Percentiles rank a stretch among this genome's conserved stretches.
phyloP scores from a whole-genome alignment of 2,329 filamentous ascomycete species.

The Cryphonectria naterciae region DNA sequence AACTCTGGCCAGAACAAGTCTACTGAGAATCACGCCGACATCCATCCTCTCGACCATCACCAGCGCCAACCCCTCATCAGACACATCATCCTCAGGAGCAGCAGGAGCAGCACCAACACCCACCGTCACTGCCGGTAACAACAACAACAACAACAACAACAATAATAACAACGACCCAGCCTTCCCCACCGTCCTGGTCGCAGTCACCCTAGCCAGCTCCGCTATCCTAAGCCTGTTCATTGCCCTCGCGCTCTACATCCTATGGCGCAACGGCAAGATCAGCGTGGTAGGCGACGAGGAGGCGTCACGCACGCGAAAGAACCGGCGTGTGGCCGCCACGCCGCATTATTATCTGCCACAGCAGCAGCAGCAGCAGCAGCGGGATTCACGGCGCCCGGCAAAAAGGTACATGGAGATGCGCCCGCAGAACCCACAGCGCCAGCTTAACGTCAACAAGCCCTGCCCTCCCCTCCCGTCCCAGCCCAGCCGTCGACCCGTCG shows the following conservation, averaged over 20 bases:
- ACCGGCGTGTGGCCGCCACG: background rate
- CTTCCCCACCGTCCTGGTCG: constrained; percentile 15
- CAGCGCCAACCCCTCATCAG: background rate
- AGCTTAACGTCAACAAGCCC: background rate
- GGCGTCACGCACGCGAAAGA: background rate
- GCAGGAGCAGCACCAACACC: background rate
- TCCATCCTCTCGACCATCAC: background rate
- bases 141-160: background rate
- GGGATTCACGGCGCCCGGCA: background rate
- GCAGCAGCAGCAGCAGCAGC: background rate
- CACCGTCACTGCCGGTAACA: background rate
- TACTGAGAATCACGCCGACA: background rate
- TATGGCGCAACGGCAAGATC: constrained; percentile 16
- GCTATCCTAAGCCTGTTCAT: constrained; percentile 11
- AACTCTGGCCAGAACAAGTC: background rate
- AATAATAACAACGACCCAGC: constrained; percentile 5
- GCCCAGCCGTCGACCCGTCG: background rate
- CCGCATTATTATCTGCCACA: constrained; percentile 10
- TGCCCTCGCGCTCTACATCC: constrained; percentile 15
- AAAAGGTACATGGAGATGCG: background rate
- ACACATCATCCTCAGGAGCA: background rate
- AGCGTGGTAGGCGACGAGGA: constrained; percentile 5
- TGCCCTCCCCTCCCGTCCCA: background rate
- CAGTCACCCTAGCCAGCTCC: constrained; percentile 10
- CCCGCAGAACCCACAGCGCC: background rate